Percentiles rank a stretch among this genome's conserved stretches.
These are phyloP conservation scores for Echium plantagineum DNA, from an alignment of 257 asterid species.

Conservation along the genomic window DNA sequence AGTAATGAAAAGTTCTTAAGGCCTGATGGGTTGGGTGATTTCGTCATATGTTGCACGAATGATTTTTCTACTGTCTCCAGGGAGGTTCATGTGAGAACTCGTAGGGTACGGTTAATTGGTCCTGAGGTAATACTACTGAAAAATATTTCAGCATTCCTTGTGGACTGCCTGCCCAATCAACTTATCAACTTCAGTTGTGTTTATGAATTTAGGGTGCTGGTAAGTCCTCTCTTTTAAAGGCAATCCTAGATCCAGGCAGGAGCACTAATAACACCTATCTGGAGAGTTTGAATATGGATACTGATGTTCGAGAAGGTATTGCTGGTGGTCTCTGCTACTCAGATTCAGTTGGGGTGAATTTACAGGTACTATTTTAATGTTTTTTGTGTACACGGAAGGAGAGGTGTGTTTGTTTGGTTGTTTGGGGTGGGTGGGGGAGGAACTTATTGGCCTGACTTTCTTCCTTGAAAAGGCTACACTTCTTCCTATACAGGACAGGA, in stretches of 20 bases:
- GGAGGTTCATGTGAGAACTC: conserved; percentile 79
- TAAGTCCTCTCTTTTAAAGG: conserved; percentile 83
- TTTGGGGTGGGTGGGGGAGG: no score
- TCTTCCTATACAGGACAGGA: no score
- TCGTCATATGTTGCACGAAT: conserved; percentile 65
- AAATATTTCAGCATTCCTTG: neutral
- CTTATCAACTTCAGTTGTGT: neutral
- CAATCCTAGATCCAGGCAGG: conserved; percentile 64
- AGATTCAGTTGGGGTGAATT: conserved; percentile 73
- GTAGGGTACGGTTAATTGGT: conserved; percentile 79
- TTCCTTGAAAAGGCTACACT: no score
- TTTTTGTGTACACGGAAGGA: no score
- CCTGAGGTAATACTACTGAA: conserved; percentile 54
- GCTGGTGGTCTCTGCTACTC: conserved; percentile 88
- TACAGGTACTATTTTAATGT: conserved; percentile 49
- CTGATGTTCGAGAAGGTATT: conserved; percentile 68
- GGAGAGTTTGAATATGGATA: conserved; percentile 43
- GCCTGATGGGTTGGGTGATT: conserved; percentile 66
- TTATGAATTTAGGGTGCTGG: conserved; percentile 72
- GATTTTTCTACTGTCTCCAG: conserved; percentile 82
- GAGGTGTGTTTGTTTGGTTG: no score
- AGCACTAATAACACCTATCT: conserved; percentile 21
- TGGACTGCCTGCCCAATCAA: neutral
- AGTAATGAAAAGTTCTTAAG: conserved; percentile 31
- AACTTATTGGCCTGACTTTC: no score